phyloP scores from a whole-genome alignment of 371 early-diverging fungal genomes.

The Coemansia sp. region DNA sequence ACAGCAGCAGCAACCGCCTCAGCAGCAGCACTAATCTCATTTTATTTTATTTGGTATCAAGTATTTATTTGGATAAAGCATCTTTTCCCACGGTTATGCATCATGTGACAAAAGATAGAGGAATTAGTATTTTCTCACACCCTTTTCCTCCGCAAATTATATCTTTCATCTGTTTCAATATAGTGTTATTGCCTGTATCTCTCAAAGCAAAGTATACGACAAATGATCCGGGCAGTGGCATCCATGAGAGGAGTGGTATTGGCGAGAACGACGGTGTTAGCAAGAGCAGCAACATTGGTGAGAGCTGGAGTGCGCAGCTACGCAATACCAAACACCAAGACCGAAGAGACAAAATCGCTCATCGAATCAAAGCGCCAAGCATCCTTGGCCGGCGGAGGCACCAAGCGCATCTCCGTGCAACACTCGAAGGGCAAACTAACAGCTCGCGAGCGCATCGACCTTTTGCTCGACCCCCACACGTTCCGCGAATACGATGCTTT shows the following conservation, averaged over 20 bases:
- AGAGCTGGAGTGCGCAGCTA: slow-evolving; percentile 13
- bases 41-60: neutral
- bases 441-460: slow-evolving; percentile 87
- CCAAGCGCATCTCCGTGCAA: slow-evolving; percentile 79
- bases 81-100: neutral
- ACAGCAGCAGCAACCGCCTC: slow-evolving; percentile 10
- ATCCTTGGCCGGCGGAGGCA: slow-evolving; percentile 80
- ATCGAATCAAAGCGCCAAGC: slow-evolving; percentile 74
- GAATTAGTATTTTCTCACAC: neutral
- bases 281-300: neutral
- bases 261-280: too few relatives aligned
- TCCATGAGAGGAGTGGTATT: too few relatives aligned
- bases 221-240: too few relatives aligned
- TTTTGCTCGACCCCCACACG: slow-evolving; percentile 81
- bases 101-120: neutral
- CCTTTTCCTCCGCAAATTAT: neutral
- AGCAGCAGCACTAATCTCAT: neutral
- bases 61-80: neutral
- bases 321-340: slow-evolving; percentile 39
- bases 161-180: too few relatives aligned
- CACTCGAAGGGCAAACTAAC: slow-evolving; percentile 94
- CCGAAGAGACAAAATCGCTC: slow-evolving; percentile 20
- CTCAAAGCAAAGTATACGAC: too few relatives aligned
- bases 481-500: slow-evolving; percentile 94
- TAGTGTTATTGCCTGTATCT: too few relatives aligned